phyloP scores from a whole-genome alignment of 169 alveolate genomes.

The Cardiosporidium cionae region DNA sequence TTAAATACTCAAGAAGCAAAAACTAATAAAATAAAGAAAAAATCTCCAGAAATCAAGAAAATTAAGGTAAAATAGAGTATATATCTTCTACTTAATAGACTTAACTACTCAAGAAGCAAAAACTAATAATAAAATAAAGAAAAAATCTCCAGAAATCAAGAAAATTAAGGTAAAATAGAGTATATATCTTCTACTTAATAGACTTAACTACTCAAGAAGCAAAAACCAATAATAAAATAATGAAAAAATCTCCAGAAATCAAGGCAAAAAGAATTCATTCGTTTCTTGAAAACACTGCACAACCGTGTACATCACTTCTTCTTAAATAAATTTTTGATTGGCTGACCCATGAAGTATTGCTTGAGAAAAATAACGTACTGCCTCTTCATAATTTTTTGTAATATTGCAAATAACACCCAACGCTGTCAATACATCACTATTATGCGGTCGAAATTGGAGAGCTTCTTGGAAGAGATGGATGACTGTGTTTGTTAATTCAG shows the following conservation, averaged over 20 bases:
- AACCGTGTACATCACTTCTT: too few species aligned
- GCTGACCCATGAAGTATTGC: constrained; percentile 5
- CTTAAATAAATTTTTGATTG: too few species aligned
- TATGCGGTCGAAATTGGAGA: constrained; percentile 42
- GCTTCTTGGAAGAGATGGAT: constrained; percentile 46
- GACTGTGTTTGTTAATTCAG: constrained; percentile 29
- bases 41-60: neutral
- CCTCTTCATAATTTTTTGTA: constrained; percentile 58
- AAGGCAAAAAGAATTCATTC: too few species aligned
- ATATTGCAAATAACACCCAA: constrained; percentile 76
- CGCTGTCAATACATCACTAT: constrained; percentile 49
- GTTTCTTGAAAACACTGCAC: too few species aligned
- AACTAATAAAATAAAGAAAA: neutral
- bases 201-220: neutral
- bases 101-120: neutral
- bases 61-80: neutral
- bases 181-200: neutral
- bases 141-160: neutral
- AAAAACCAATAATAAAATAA: neutral
- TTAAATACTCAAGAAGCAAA: neutral
- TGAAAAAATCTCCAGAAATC: neutral
- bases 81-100: neutral
- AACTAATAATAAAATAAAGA: neutral
- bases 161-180: neutral
- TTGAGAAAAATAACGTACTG: constrained; percentile 40